Evolutionary conservation across 257 asterid species (phyloP).

Genomic region (Jasminum sambac): DNA sequence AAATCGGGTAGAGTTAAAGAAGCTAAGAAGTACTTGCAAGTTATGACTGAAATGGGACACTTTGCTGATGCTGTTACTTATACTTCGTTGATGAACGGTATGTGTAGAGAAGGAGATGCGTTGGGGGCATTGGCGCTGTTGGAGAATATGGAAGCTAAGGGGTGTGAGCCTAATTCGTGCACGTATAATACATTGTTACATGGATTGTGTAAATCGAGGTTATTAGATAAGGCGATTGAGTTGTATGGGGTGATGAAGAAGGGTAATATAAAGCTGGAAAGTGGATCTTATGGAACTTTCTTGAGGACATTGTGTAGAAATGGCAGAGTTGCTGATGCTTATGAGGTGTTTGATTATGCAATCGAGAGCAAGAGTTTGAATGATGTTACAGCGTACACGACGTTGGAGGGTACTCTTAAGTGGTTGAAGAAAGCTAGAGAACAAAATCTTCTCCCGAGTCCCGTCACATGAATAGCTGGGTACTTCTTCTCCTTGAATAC

Average conservation of each 20-base stretch:
- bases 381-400: conserved; percentile 76
- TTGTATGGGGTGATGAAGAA: conserved; percentile 72
- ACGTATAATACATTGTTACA: conserved; percentile 85
- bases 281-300: conserved; percentile 78
- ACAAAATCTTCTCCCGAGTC: conserved; percentile 54
- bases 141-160: conserved; percentile 73
- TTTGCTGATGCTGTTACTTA: conserved; percentile 78
- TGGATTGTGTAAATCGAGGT: conserved; percentile 79
- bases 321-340: conserved; percentile 85
- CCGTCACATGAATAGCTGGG: conserved; percentile 38
- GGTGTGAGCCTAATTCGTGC: conserved; percentile 75
- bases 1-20: conserved; percentile 78
- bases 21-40: conserved; percentile 65
- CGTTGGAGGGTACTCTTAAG: conserved; percentile 75
- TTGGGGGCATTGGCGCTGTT: conserved; percentile 71
- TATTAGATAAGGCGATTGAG: conserved; percentile 67
- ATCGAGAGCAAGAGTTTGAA: conserved; percentile 85
- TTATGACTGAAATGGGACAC: conserved; percentile 77
- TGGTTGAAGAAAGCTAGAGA: conserved; percentile 86
- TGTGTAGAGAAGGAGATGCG: conserved; percentile 83
- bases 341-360: conserved; percentile 86
- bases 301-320: conserved; percentile 71
- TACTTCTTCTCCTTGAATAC: conserved; percentile 19
- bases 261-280: conserved; percentile 57
- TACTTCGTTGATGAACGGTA: conserved; percentile 93